Conservation (phyloP, 1,284 basidiomycete species). For the Naganishia albida region DNA sequence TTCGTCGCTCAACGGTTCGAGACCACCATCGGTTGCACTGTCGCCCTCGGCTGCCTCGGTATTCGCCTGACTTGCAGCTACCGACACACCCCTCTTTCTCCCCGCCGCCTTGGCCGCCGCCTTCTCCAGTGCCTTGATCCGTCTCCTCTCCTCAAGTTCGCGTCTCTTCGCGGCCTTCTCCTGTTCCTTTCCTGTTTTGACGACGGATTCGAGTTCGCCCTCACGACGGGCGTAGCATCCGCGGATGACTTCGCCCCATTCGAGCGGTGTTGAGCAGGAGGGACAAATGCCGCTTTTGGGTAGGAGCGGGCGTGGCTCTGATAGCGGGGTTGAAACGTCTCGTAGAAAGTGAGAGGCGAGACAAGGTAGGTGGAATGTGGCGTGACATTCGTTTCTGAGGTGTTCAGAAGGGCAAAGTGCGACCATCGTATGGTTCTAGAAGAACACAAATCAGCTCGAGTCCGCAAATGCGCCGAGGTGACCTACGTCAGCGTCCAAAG, state of each 20-base stretch:
- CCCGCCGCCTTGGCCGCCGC: neutral
- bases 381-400: conserved; percentile 56
- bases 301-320: conserved; percentile 57
- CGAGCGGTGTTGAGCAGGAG: conserved; percentile 59
- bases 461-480: neutral
- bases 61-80: neutral
- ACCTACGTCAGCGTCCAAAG: conserved; percentile 60
- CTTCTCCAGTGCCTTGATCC: conserved; percentile 18
- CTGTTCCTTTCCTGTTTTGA: conserved; percentile 30
- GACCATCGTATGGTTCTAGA: conserved; percentile 62
- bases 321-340: conserved; percentile 38
- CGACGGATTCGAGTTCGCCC: conserved; percentile 37
- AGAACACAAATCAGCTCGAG: conserved; percentile 13
- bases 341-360: conserved; percentile 64
- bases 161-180: conserved; percentile 25
- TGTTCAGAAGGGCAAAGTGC: conserved; percentile 59
- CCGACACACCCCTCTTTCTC: neutral
- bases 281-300: conserved; percentile 66
- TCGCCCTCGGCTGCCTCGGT: neutral
- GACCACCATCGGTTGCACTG: neutral
- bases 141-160: conserved; percentile 16
- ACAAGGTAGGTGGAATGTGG: conserved; percentile 69
- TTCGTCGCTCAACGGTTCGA: neutral
- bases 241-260: conserved; percentile 74
- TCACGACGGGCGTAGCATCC: conserved; percentile 65